Evolutionary conservation across 495 filamentous ascomycete genomes (phyloP), one percentile per base, ranked within the genome.

Genomic region (Hypoxylon lenormandii): DNA sequence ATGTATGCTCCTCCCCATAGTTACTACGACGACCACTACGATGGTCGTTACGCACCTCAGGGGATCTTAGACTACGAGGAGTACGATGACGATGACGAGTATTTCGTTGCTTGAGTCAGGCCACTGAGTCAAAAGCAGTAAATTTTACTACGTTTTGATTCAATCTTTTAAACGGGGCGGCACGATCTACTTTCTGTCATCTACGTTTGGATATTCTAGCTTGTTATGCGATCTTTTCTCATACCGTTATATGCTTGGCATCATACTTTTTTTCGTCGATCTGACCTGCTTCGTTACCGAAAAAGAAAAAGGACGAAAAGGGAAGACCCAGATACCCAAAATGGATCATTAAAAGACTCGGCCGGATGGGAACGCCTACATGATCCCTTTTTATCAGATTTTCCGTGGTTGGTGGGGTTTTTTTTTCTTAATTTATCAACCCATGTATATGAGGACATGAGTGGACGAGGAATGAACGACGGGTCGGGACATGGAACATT

Each of bases 361-460:
- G 15, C 57, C 40, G 62, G 47, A 59, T 59, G 51, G 68, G 63
- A 63, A 47, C 46, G 50, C 48, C 28, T 28, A 36, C 46, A 60
- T 46, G 47, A 45, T 59, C 47, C 36, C 48, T 23, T 51, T 23
- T 7, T 60, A n/a, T 47, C 46, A 42, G 59, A 56, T 52, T 68
- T 19, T 45, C 59, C 49, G 43, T 56, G 59, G 54, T 57, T 49
- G 63, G 59, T 60, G 59, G 64, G 45, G 0, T 55, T 42, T 69
- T 59, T 33, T 28, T 3, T 28, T 28, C 3, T n/a, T n/a, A n/a
- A n/a, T n/a, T 33, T 33, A 33, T 33, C 45, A 56, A 51, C 64
- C 63, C 6, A 47, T 64, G 64, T 72, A 63, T 64, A 72, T 64
- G 64, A 72, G 48, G 60, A 58, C 63, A 72, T 47, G 69, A 72